Base-by-base conservation (phyloP, 106 monocot species). In the Vanilla planifolia region DNA sequence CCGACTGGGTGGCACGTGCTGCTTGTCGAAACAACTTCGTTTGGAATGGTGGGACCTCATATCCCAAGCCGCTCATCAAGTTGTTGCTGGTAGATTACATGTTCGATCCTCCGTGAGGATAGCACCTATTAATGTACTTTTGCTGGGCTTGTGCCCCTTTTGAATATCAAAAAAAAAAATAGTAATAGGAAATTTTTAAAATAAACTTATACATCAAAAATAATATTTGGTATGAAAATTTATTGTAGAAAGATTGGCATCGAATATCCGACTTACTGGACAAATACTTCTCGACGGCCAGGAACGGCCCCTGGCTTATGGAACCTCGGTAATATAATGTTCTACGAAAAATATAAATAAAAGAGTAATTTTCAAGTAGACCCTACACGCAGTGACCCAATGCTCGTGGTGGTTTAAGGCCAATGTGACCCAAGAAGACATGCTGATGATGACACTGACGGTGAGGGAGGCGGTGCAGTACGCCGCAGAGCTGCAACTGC, bases 381-480 rank as follows among this genome's bases (percentile, higher is more conserved):
- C n/a, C n/a, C n/a, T n/a, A n/a, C n/a, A n/a, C n/a, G n/a, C n/a
- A n/a, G n/a, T n/a, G n/a, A n/a, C n/a, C n/a, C n/a, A 39, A 10
- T 10, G 10, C 19, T 45, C 19, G 4, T 9, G 13, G 14, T 45
- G 14, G 10, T 45, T 45, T 45, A 14, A 86, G 86, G 81, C 86
- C 2, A 81, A 87, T 37, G 86, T 87, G 43, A 87, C 81, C 1
- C 86, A 87, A 48, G 86, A 87, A 5, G 78, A 87, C 30, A 82
- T 66, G 42, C 62, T 81, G 71, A 81, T 82, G 3, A 75, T 72
- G 1, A 87, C 86, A 4, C 33, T 87, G 68, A 87, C 86, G 37
- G 86, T 82, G 55, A 69, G 86, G 48, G 86, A 87, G 65, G 75
- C 70, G 50, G 79, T 87, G 22, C 27, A 29, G 13, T 87, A 82